Evolutionary conservation across 441 rosid species (phyloP).

Genomic region (Euphorbia celastroides): DNA sequence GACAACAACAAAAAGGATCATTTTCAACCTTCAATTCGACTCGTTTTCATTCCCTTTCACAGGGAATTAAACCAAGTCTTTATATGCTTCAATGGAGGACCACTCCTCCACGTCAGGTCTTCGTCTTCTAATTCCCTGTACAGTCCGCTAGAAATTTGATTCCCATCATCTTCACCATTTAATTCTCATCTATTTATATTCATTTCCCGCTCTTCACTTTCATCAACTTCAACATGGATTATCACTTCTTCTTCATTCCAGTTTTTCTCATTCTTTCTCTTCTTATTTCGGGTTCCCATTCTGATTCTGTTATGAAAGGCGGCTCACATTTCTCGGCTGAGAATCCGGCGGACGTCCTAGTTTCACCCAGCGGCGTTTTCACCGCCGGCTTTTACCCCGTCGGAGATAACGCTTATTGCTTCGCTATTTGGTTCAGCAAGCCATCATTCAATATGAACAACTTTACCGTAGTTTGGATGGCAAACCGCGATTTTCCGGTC

Average conservation of each 20-base stretch:
- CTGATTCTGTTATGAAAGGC: not conserved
- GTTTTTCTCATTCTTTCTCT: not conserved
- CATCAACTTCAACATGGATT: not conserved
- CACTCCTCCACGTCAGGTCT: not conserved
- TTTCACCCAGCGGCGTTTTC: slow-evolving; percentile 14
- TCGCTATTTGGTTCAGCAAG: slow-evolving; percentile 20
- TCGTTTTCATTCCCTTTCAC: no score
- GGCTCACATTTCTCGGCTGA: slow-evolving; percentile 16
- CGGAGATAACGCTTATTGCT: slow-evolving; percentile 21
- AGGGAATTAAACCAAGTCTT: no score
- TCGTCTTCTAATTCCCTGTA: not conserved
- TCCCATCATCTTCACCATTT: not conserved
- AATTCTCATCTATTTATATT: not conserved
- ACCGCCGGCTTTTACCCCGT: slow-evolving; percentile 21
- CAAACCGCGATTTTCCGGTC: slow-evolving; percentile 21
- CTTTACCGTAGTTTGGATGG: slow-evolving; percentile 21
- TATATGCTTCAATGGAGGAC: no score
- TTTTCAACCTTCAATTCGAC: no score
- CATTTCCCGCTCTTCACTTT: no score
- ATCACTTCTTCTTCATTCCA: not conserved
- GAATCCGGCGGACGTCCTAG: slow-evolving; percentile 9
- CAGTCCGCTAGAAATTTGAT: not conserved
- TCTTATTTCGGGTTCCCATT: not conserved
- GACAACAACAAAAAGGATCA: no score
- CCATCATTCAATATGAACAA: slow-evolving; percentile 12